Conservation (phyloP, 345 rosid species). For the Mercurialis annua region DNA sequence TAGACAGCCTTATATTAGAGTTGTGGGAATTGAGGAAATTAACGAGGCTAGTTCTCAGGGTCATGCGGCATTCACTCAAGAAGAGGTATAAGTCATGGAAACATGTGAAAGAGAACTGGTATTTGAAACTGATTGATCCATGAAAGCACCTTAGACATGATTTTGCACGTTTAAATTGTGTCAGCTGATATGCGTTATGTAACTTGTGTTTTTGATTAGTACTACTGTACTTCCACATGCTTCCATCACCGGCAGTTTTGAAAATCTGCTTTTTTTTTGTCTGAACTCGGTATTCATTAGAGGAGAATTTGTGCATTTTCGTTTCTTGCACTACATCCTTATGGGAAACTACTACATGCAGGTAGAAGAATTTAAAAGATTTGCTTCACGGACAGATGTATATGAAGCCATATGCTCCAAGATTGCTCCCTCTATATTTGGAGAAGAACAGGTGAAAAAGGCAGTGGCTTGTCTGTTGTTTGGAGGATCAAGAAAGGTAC, state of each 20-base stretch:
- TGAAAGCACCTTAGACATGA: not conserved
- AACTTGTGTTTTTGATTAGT: not conserved
- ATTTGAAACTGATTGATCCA: not conserved
- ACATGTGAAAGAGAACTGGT: not conserved
- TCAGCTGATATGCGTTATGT: not conserved
- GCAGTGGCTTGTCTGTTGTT: constrained; percentile 93
- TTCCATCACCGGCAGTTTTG: not conserved
- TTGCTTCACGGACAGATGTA: constrained; percentile 61
- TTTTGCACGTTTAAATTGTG: not conserved
- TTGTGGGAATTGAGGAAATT: constrained; percentile 82
- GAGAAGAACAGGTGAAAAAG: constrained; percentile 83
- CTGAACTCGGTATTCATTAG: not conserved
- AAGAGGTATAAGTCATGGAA: constrained; percentile 56
- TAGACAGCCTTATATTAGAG: constrained; percentile 90
- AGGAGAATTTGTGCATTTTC: not conserved
- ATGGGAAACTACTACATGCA: constrained; percentile 23
- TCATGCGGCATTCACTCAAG: constrained; percentile 65
- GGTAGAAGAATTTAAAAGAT: constrained; percentile 87
- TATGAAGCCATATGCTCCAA: constrained; percentile 63
- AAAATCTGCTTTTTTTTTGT: not conserved
- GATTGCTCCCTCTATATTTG: constrained; percentile 93
- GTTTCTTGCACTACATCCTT: not conserved
- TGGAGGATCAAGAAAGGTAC: constrained; percentile 94
- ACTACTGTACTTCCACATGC: not conserved
- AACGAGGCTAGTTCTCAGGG: constrained; percentile 78